Evolutionary conservation across 352 stramenopile genomes (phyloP).

Genomic region (Phytophthora chlamydospora): DNA sequence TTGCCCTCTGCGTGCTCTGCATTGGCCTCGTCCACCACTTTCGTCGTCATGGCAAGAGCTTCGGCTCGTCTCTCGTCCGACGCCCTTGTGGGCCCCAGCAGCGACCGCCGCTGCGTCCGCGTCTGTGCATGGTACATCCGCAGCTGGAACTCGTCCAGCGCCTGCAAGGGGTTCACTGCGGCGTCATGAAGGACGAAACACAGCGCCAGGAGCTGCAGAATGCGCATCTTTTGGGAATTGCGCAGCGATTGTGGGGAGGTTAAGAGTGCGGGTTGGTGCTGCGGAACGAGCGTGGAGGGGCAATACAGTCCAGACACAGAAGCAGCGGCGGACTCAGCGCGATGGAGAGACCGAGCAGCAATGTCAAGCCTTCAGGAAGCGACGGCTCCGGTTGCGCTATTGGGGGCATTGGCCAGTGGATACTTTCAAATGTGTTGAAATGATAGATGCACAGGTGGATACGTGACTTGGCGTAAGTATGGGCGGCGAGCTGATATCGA

Average conservation of each 20-base stretch:
- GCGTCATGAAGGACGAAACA: slow-evolving; percentile 9
- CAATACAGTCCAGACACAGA: slow-evolving; percentile 33
- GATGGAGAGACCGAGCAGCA: slow-evolving; percentile 34
- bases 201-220: slow-evolving; percentile 11
- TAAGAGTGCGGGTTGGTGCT: slow-evolving; percentile 12
- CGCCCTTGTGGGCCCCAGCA: slow-evolving; percentile 49
- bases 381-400: slow-evolving; percentile 7
- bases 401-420: slow-evolving; percentile 24
- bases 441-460: not conserved
- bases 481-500: slow-evolving; percentile 8
- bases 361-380: slow-evolving; percentile 25
- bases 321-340: slow-evolving; percentile 33
- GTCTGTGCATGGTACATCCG: slow-evolving; percentile 31
- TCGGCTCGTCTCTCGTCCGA: slow-evolving; percentile 49
- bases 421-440: slow-evolving; percentile 23
- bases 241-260: slow-evolving; percentile 3
- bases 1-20: slow-evolving; percentile 41
- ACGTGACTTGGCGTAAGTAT: slow-evolving; percentile 10
- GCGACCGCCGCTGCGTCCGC: slow-evolving; percentile 25
- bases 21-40: slow-evolving; percentile 58
- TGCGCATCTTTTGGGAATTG: slow-evolving; percentile 19
- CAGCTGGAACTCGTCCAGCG: slow-evolving; percentile 33
- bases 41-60: slow-evolving; percentile 49
- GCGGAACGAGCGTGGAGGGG: slow-evolving; percentile 3
- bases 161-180: slow-evolving; percentile 4